Evolutionary conservation across 495 filamentous ascomycete species (phyloP).

Genomic region (Aspergillus sclerotiicarbonarius): DNA sequence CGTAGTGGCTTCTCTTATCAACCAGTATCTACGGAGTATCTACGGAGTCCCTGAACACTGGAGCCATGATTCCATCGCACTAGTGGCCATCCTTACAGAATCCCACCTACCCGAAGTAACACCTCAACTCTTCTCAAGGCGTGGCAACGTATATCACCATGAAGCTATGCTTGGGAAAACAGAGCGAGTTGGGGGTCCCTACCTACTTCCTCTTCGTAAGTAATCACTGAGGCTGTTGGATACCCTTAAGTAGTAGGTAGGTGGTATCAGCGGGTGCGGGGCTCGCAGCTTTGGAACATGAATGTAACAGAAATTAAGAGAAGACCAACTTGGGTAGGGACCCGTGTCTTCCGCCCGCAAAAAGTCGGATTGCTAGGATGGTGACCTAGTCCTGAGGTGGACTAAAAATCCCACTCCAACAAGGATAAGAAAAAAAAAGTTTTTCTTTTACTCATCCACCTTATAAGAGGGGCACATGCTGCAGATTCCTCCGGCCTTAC

Average conservation of each 20-base stretch:
- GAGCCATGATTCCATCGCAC: too few species aligned
- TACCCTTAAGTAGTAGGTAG: too few species aligned
- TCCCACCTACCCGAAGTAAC: too few species aligned
- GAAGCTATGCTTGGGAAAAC: too few species aligned
- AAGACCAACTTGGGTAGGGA: not conserved
- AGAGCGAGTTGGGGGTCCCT: not conserved
- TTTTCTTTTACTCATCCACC: not conserved
- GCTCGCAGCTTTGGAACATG: not conserved
- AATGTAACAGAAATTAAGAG: not conserved
- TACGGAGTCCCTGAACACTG: too few species aligned
- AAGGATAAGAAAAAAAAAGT: not conserved
- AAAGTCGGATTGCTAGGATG: too few species aligned
- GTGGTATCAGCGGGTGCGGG: not conserved
- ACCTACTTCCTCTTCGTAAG: not conserved
- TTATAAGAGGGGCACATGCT: constrained; percentile 5
- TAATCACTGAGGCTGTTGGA: not conserved
- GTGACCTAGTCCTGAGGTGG: not conserved
- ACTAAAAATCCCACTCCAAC: not conserved
- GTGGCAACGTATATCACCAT: too few species aligned
- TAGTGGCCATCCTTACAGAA: too few species aligned
- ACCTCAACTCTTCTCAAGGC: too few species aligned
- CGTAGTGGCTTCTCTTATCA: too few species aligned
- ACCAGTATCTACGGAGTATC: too few species aligned
- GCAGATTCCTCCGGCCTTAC: constrained; percentile 1
- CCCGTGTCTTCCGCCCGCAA: not conserved